Percentiles rank a stretch among this genome's conserved stretches.
Conservation (phyloP, 2,329 filamentous ascomycete species). For the Rhynchosporium graminicola region DNA sequence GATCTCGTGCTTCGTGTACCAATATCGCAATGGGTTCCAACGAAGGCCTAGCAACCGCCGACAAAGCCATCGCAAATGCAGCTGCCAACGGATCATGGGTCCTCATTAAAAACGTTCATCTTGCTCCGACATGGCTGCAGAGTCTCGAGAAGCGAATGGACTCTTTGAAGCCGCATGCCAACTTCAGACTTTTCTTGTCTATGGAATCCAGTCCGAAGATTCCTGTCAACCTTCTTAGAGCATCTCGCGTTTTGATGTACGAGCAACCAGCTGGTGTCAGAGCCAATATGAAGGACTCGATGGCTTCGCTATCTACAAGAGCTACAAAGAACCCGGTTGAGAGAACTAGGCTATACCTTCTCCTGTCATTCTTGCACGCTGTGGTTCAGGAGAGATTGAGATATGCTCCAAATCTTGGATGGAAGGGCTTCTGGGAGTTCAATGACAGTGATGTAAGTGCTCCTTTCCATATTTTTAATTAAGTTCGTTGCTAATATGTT, state of each 20-base stretch:
- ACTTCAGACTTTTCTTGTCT: slow-evolving; percentile 94
- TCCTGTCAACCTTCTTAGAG: slow-evolving; percentile 90
- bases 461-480: slow-evolving; percentile 47
- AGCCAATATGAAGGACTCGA: slow-evolving; percentile 98
- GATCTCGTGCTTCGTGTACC: slow-evolving; percentile 78
- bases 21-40: slow-evolving; percentile 99
- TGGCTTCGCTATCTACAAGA: slow-evolving; percentile 77
- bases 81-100: slow-evolving; percentile 95
- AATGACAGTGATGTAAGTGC: slow-evolving; percentile 94
- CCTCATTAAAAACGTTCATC: slow-evolving; percentile 96
- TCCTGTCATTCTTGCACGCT: slow-evolving; percentile 92
- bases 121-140: slow-evolving; percentile 94
- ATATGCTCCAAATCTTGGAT: slow-evolving; percentile 90
- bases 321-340: slow-evolving; percentile 84
- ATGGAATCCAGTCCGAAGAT: slow-evolving; percentile 99
- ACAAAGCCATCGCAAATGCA: slow-evolving; percentile 92
- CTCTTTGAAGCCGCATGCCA: slow-evolving; percentile 86
- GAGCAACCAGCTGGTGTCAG: slow-evolving; percentile 96
- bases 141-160: slow-evolving; percentile 97
- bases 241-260: slow-evolving; percentile 93
- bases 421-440: slow-evolving; percentile 99
- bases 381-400: slow-evolving; percentile 93
- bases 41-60: slow-evolving; percentile 86
- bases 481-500: slow-evolving; percentile 39
- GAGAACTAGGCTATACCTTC: slow-evolving; percentile 82